These are phyloP conservation scores for Penicillium atrosanguineum DNA, from an alignment of 495 filamentous ascomycete genomes.

Conservation along the genomic window DNA sequence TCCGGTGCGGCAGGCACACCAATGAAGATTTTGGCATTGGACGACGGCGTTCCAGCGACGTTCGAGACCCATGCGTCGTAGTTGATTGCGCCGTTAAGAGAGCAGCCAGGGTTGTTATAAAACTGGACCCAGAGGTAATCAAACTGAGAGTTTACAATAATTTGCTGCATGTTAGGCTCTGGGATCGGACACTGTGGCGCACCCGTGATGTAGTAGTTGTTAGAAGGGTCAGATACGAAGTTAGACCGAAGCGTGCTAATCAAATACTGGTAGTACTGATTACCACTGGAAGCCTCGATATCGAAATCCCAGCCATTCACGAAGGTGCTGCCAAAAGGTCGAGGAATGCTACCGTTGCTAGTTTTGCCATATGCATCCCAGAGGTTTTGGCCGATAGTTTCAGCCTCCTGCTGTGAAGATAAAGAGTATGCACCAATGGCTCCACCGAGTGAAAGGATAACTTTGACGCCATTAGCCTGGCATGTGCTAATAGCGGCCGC, in stretches of 20 bases:
- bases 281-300: conserved; percentile 30
- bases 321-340: conserved; percentile 52
- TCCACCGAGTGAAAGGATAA: conserved; percentile 52
- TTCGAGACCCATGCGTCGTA: conserved; percentile 45
- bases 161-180: conserved; percentile 49
- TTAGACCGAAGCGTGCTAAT: conserved; percentile 44
- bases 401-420: conserved; percentile 38
- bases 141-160: conserved; percentile 27
- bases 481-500: conserved; percentile 47
- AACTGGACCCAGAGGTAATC: conserved; percentile 50
- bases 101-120: conserved; percentile 41
- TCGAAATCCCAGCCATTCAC: conserved; percentile 63
- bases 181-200: conserved; percentile 57
- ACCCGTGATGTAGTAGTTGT: conserved; percentile 55
- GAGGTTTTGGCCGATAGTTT: conserved; percentile 45
- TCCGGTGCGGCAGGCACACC: too few species aligned
- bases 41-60: conserved; percentile 22
- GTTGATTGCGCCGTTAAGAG: conserved; percentile 25
- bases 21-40: too few species aligned
- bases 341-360: conserved; percentile 23
- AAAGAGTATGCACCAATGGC: conserved; percentile 39
- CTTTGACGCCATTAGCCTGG: conserved; percentile 46
- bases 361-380: conserved; percentile 54
- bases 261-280: conserved; percentile 40
- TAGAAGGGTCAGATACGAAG: conserved; percentile 42